A percentile compares a stretch with the other conserved stretches of the same genome.
phyloP scores from a whole-genome alignment of 352 stramenopile species.

The Pythium vanterpoolii region DNA sequence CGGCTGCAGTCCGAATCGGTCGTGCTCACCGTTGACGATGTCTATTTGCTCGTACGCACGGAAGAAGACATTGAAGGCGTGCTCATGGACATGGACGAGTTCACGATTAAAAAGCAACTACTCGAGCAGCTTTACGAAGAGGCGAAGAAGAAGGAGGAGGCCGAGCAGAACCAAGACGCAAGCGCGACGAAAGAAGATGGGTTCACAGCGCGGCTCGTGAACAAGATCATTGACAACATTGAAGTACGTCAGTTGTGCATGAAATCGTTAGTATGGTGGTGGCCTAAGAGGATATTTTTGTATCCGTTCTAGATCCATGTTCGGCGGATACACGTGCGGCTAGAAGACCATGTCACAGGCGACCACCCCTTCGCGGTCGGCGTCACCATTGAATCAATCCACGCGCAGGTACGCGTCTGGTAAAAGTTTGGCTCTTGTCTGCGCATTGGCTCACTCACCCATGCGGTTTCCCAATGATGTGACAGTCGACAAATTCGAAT shows the following conservation, averaged over 20 bases:
- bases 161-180: slow-evolving; percentile 21
- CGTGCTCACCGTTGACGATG: slow-evolving; percentile 82
- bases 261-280: neutral
- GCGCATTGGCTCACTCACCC: neutral
- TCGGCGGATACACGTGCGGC: slow-evolving; percentile 78
- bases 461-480: neutral
- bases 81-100: slow-evolving; percentile 73
- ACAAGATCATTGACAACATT: slow-evolving; percentile 90
- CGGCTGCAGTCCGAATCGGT: slow-evolving; percentile 85
- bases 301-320: slow-evolving; percentile 56
- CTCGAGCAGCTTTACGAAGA: slow-evolving; percentile 76
- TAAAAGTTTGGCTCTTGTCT: neutral
- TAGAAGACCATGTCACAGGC: slow-evolving; percentile 72
- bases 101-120: slow-evolving; percentile 82
- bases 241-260: slow-evolving; percentile 36
- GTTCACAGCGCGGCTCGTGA: slow-evolving; percentile 73
- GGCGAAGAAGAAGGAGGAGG: slow-evolving; percentile 60
- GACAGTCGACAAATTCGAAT: slow-evolving; percentile 81
- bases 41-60: slow-evolving; percentile 77
- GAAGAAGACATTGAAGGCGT: slow-evolving; percentile 79
- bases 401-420: slow-evolving; percentile 47
- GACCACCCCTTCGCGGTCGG: slow-evolving; percentile 82
- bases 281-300: neutral
- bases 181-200: slow-evolving; percentile 43
- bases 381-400: slow-evolving; percentile 80